Base-by-base conservation (phyloP, 192 early-diverging fungal species). In the Entophlyctis luteolus region DNA sequence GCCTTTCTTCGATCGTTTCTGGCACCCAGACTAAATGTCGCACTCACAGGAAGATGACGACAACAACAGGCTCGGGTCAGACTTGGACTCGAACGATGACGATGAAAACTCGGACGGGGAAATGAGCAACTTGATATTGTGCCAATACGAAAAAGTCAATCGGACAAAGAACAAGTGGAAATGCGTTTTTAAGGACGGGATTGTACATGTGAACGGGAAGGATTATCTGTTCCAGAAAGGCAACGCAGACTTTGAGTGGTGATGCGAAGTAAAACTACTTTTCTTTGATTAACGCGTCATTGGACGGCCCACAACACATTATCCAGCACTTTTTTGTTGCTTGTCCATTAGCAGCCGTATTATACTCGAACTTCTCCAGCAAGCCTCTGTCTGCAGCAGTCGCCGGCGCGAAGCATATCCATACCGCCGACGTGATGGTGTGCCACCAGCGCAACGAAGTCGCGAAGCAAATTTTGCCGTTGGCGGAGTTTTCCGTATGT, bases 141-240 rank as follows among this genome's bases (percentile, higher is more conserved):
- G 80, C 59, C 81, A 75, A 63, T 83, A 78, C 60, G 81, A 83
- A 72, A 76, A 83, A 72, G 81, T 98, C 31, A 90, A 87, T 14
- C 84, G 95, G n/a, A 93, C 92, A 57, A 99, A 96, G 78, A 99
- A 95, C 82, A 96, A 95, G 79, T 99, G 96, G 96, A 96, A 96
- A 84, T 96, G 93, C 71, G 85, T 92, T 3, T 80, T 99, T 48
- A 92, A 92, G 76, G 96, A 99, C 70, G 96, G 96, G 16, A 95
- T 99, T 70, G 89, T 96, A 81, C 76, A 93, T 66, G 86, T 96
- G 54, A 93, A 98, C 67, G 96, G 96, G 33, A 87, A 86, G 54
- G 96, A 99, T 70, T 96, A 93, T 69, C 73, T 97, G 38, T 99
- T 99, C 82, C 87, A 92, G 69, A 90, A 89, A 74, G 82, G 91